phyloP scores from a whole-genome alignment of 768 basidiomycete genomes.

The Astraeus odoratus region DNA sequence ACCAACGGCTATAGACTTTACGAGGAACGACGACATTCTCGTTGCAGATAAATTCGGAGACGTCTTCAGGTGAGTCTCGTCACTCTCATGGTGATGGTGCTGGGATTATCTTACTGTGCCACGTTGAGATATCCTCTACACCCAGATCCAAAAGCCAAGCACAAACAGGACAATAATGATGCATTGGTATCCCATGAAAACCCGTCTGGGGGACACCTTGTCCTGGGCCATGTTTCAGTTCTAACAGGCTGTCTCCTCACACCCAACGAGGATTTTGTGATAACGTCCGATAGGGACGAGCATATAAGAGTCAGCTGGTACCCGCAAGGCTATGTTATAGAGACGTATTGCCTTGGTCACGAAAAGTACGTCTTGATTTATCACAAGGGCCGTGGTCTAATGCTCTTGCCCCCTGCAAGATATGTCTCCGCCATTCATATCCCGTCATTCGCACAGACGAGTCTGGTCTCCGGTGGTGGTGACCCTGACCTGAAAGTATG shows the following conservation, averaged over 20 bases:
- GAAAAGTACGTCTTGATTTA: conserved; percentile 46
- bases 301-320: conserved; percentile 90
- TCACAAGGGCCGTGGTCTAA: neutral
- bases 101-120: too few relatives aligned
- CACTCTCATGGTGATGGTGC: too few relatives aligned
- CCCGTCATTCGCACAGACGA: conserved; percentile 36
- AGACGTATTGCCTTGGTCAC: conserved; percentile 83
- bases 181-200: conserved; percentile 57
- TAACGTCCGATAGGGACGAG: conserved; percentile 92
- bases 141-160: conserved; percentile 7
- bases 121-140: conserved; percentile 64
- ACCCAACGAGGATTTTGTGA: conserved; percentile 61
- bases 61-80: conserved; percentile 73
- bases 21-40: conserved; percentile 57
- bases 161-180: conserved; percentile 25
- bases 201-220: conserved; percentile 57
- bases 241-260: conserved; percentile 69
- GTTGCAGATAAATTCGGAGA: conserved; percentile 95
- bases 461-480: conserved; percentile 83
- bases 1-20: conserved; percentile 64
- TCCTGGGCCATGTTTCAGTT: conserved; percentile 86
- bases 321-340: conserved; percentile 80
- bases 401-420: conserved; percentile 31
- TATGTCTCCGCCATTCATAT: conserved; percentile 80
- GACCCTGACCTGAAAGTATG: conserved; percentile 72